Evolutionary conservation across 2,329 filamentous ascomycete species (phyloP).

Genomic region (Dothideomycetes sp.): DNA sequence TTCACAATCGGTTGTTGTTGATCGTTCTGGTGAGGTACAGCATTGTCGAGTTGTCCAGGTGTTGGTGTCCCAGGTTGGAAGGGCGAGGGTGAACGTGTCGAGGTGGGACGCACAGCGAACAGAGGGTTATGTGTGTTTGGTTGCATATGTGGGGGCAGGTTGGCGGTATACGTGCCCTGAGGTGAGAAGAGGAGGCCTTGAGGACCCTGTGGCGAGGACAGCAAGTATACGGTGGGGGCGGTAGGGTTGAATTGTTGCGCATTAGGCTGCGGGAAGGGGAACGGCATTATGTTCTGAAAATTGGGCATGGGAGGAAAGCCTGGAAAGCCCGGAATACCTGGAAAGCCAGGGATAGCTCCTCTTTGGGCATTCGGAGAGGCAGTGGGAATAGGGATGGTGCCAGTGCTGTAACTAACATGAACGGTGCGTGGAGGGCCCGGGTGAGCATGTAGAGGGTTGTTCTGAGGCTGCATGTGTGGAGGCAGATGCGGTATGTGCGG

Average conservation of each 20-base stretch:
- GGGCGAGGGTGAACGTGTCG: conserved; percentile 1
- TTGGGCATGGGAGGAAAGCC: conserved; percentile 4
- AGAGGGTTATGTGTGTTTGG: neutral
- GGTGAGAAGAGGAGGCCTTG: conserved; percentile 37
- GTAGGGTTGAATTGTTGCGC: conserved; percentile 16
- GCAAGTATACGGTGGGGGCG: conserved; percentile 27
- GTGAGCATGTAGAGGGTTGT: neutral
- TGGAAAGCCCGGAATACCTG: neutral
- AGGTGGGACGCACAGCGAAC: neutral
- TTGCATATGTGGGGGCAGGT: neutral
- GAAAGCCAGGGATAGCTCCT: no score
- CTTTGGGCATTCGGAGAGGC: neutral
- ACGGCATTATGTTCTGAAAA: neutral
- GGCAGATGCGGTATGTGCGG: neutral
- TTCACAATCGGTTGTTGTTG: no score
- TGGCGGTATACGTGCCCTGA: conserved; percentile 23
- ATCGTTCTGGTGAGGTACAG: neutral
- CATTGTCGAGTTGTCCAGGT: neutral
- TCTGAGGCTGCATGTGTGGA: neutral
- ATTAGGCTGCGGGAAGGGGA: conserved; percentile 1
- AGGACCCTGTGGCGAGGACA: conserved; percentile 37
- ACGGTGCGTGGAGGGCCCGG: neutral
- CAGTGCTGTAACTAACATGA: conserved; percentile 9
- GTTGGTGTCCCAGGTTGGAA: conserved; percentile 1
- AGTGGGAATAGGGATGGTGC: conserved; percentile 4